Evolutionary conservation across 2,329 filamentous ascomycete species (phyloP).

Genomic region (Aureobasidium mangrovei): DNA sequence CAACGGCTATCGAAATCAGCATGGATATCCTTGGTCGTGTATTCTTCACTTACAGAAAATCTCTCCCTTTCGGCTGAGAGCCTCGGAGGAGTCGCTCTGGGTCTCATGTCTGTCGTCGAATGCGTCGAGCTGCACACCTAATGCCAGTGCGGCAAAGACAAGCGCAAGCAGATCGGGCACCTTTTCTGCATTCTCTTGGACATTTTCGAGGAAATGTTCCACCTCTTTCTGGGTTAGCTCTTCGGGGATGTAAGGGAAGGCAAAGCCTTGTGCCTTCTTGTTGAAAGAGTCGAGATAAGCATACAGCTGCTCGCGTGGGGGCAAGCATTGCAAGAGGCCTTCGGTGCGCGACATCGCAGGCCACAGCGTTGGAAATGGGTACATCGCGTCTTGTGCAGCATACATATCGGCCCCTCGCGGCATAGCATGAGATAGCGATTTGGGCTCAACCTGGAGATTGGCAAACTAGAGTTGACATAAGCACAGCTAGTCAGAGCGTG

Average conservation of each 20-base stretch:
- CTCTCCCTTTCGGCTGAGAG: constrained; percentile 21
- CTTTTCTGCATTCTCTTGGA: constrained; percentile 34
- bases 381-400: constrained; percentile 27
- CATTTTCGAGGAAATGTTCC: constrained; percentile 36
- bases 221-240: constrained; percentile 37
- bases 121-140: constrained; percentile 38
- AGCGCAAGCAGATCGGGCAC: constrained; percentile 42
- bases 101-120: constrained; percentile 33
- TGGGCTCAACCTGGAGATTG: constrained; percentile 31
- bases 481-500: background rate
- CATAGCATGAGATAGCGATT: constrained; percentile 37
- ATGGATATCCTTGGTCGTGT: background rate
- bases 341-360: constrained; percentile 27
- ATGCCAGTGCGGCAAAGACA: constrained; percentile 39
- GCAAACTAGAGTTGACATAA: constrained; percentile 30
- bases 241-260: constrained; percentile 38
- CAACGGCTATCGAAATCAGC: constrained; percentile 31
- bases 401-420: constrained; percentile 37
- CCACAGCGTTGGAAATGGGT: constrained; percentile 40
- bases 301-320: constrained; percentile 30
- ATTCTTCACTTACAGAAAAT: constrained; percentile 36
- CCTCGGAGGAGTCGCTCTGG: constrained; percentile 23
- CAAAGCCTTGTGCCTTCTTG: constrained; percentile 34
- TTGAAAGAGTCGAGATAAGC: constrained; percentile 36
- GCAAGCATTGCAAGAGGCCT: constrained; percentile 32